These are phyloP conservation scores for Pisolithus orientalis DNA, from an alignment of 768 basidiomycete genomes.

Conservation along the genomic window DNA sequence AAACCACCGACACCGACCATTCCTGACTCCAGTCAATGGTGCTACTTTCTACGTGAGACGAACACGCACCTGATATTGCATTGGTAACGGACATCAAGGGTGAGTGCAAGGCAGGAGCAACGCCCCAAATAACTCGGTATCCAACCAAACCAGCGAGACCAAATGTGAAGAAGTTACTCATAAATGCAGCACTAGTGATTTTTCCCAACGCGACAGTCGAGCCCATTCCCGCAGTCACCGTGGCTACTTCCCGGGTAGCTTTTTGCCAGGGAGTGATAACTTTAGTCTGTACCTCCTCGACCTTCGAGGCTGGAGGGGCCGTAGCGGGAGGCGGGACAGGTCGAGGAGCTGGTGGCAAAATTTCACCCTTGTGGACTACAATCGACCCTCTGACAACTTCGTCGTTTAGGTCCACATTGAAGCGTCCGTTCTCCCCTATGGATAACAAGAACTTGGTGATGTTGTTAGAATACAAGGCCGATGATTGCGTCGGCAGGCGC, in stretches of 20 bases:
- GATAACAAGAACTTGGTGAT: slow-evolving; percentile 86
- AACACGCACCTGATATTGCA: slow-evolving; percentile 64
- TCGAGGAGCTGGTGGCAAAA: slow-evolving; percentile 63
- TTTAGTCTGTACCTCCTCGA: slow-evolving; percentile 35
- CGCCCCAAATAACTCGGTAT: slow-evolving; percentile 87
- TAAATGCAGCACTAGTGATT: slow-evolving; percentile 73
- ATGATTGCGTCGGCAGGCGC: slow-evolving; percentile 85
- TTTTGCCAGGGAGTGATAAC: slow-evolving; percentile 88
- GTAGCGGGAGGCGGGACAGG: slow-evolving; percentile 55
- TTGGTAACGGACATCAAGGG: slow-evolving; percentile 91
- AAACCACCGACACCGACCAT: slow-evolving; percentile 82
- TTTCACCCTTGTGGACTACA: slow-evolving; percentile 60
- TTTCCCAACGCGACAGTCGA: slow-evolving; percentile 69
- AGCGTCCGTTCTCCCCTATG: slow-evolving; percentile 58
- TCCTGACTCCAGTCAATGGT: slow-evolving; percentile 26
- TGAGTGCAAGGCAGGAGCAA: slow-evolving; percentile 81
- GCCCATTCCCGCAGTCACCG: slow-evolving; percentile 74
- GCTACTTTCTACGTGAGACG: neutral
- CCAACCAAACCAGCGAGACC: slow-evolving; percentile 83
- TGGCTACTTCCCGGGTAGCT: slow-evolving; percentile 64
- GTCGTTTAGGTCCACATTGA: slow-evolving; percentile 65
- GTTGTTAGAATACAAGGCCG: slow-evolving; percentile 87
- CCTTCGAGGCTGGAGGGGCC: slow-evolving; percentile 45
- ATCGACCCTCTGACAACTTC: slow-evolving; percentile 82
- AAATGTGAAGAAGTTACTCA: slow-evolving; percentile 86